Base-by-base conservation (phyloP, 2,329 filamentous ascomycete genomes). In the Didymella keratinophila region DNA sequence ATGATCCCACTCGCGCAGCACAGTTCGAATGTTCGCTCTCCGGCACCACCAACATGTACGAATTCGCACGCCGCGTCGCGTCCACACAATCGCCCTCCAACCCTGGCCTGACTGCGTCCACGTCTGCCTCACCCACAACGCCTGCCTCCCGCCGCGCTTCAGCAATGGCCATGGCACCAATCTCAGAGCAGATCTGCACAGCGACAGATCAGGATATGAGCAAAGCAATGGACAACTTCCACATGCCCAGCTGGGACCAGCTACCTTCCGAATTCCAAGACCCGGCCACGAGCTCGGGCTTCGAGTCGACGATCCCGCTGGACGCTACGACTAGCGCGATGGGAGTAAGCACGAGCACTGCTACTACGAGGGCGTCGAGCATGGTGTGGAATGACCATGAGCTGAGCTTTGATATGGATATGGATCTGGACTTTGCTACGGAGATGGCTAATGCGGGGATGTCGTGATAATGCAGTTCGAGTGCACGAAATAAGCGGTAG, bases 321-420 rank as follows among this genome's bases (percentile, higher is more conserved):
- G 62, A 56, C 36, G 52, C 60, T 3, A 62, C 58, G 16, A 55
- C 56, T 7, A 52, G 54, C 23, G 52, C 62, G 20, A 45, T 61
- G 49, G 41, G 34, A 36, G 48, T 62, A 10, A 53, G 30, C n/a
- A 42, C 48, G 28, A 51, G 23, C 34, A 45, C 25, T 43, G 44
- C 36, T 39, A 39, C 36, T 4, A 39, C 41, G 3, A 3, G 23
- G 16, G 43, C 55, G 27, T 49, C 62, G n/a, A 45, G 51, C 6
- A 64, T 69, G 64, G 43, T 59, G 3, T 76, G 73, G 72, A 72
- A 75, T 50, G 72, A 76, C 27, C 58, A 52, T 9, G 71, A 73
- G 16, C 52, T 74, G 56, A 65, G 62, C n/a, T 76, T 76, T 47
- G 60, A 63, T 12, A 69, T 75, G 66, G 72, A 73, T 46, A 62